Conservation (phyloP, 2,329 filamentous ascomycete genomes). For the Cercospora sesami region DNA sequence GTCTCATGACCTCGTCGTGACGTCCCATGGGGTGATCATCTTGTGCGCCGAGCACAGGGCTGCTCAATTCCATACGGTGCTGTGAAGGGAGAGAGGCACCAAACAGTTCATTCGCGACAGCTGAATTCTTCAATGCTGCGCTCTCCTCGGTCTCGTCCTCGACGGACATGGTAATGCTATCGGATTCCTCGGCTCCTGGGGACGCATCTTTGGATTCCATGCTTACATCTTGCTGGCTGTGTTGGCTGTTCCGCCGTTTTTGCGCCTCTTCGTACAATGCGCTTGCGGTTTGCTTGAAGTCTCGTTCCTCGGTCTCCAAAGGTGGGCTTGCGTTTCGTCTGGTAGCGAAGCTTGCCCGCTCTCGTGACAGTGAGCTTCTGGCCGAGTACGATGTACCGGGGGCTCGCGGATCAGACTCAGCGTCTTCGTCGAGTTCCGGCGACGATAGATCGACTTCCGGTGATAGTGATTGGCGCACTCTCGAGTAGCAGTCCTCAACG, state of each 20-base stretch:
- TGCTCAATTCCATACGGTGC: conserved; percentile 47
- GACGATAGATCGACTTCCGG: conserved; percentile 91
- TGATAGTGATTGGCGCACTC: conserved; percentile 70
- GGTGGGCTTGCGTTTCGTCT: conserved; percentile 80
- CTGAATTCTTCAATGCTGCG: conserved; percentile 52
- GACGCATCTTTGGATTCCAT: conserved; percentile 36
- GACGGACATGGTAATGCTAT: conserved; percentile 39
- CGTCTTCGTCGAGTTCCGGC: conserved; percentile 77
- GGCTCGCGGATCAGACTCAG: conserved; percentile 56
- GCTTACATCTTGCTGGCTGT: conserved; percentile 40
- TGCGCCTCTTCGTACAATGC: conserved; percentile 66
- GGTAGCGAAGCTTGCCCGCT: conserved; percentile 52
- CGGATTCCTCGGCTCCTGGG: conserved; percentile 37
- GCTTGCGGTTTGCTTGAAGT: conserved; percentile 94
- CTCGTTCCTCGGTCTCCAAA: conserved; percentile 89
- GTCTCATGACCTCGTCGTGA: conserved; percentile 24
- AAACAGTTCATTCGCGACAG: conserved; percentile 53
- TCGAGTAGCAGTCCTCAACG: conserved; percentile 63
- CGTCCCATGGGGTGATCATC: conserved; percentile 21
- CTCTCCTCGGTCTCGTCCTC: conserved; percentile 49
- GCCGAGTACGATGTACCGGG: conserved; percentile 65
- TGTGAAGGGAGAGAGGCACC: conserved; percentile 49
- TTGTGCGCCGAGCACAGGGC: conserved; percentile 48
- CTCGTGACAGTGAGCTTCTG: conserved; percentile 41
- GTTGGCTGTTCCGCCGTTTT: conserved; percentile 44